phyloP scores from a whole-genome alignment of 306 rosid species.

The Luffa aegyptiaca region DNA sequence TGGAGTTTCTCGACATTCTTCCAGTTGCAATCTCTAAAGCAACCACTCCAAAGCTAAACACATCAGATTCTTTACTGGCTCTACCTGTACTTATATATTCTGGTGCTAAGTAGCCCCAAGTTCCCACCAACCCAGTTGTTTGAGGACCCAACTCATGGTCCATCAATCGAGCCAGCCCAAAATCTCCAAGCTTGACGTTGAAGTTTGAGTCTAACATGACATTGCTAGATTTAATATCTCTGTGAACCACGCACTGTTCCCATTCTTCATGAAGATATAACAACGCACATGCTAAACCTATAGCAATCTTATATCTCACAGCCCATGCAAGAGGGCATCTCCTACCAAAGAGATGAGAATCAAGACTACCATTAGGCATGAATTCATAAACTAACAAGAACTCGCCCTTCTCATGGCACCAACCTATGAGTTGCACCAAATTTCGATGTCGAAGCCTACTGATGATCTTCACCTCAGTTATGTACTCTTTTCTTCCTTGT shows the following conservation, averaged over 20 bases:
- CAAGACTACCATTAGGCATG: not conserved
- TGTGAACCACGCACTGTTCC: not conserved
- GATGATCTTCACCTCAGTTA: not conserved
- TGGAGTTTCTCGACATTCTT: not conserved
- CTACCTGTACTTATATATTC: not conserved
- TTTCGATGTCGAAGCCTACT: not conserved
- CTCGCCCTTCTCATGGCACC: not conserved
- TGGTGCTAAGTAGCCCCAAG: not conserved
- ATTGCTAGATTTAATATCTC: not conserved
- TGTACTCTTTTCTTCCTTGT: not conserved
- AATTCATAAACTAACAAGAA: not conserved
- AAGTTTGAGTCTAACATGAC: not conserved
- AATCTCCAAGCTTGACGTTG: not conserved
- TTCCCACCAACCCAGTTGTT: not conserved
- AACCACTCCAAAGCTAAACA: not conserved
- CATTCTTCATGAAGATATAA: constrained; percentile 1
- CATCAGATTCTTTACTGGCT: not conserved
- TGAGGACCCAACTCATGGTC: not conserved
- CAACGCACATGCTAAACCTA: not conserved
- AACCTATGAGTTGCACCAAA: not conserved
- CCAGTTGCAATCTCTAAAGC: not conserved
- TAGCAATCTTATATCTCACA: not conserved
- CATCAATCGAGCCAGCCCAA: not conserved
- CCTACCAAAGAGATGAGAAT: constrained; percentile 1
- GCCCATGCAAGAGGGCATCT: not conserved